Base-by-base conservation (phyloP, 2,329 filamentous ascomycete genomes). In the Tolypocladium capitatum region DNA sequence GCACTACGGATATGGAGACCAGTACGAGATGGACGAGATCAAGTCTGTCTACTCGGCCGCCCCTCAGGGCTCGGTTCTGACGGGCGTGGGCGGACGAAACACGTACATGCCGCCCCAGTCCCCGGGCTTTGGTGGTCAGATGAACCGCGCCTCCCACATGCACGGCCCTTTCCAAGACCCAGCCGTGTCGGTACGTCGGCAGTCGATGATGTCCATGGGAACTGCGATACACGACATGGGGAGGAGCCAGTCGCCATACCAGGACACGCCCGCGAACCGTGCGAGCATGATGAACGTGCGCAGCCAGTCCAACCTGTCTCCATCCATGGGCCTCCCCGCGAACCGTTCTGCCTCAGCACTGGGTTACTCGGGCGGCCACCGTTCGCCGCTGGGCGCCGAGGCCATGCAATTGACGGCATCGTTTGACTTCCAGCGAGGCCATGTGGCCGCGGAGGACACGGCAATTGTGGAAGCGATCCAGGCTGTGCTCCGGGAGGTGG, bases 1-100 rank as follows among this genome's bases (percentile, higher is more conserved):
- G 47, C 75, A 80, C 24, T 78, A 74, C 41, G 69, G 70, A 1
- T 90, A 87, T 57, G 78, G 83, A 36, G 85, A 91, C 52, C 81
- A 84, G 53, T 94, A 89, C 60, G 92, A 98, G 68, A 90, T 97
- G 84, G 94, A 98, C 63, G 92, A 98, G 64, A 94, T 97, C 75
- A 90, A 88, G 64, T 95, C 89, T 1, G 83, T 94, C 50, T 97
- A 97, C 72, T 96, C 90, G 5, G 94, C 89, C 1, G 86, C 90
- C 51, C 91, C 75, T 72, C 90, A 65, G 75, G 88, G 88, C 8
- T 96, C 90, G 2, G 83, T 97, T 53, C 75, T 95, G 50, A 88
- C 86, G 14, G 89, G 88, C 47, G 87, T 95, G 68, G 84, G 79
- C 38, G 75, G 78, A 46, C 80, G 81, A 56, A 80, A 79, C 52